A percentile compares a stretch with the other conserved stretches of the same genome.
These are phyloP conservation scores for Cucurbitaria berberidis DNA, from an alignment of 2,329 filamentous ascomycete species.

Conservation along the genomic window DNA sequence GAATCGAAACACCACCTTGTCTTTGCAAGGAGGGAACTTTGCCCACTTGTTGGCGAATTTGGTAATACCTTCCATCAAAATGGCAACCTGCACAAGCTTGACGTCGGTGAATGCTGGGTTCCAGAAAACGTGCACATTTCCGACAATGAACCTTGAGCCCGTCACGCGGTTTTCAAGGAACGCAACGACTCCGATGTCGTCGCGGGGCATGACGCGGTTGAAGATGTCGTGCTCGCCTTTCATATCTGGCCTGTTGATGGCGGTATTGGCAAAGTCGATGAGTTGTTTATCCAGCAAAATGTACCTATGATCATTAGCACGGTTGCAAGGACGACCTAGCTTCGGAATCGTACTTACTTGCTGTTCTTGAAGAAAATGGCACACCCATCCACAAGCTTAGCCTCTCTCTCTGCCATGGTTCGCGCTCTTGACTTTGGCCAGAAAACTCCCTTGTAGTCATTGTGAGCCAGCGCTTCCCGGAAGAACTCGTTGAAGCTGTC, in stretches of 20 bases:
- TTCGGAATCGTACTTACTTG: constrained; percentile 62
- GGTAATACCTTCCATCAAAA: constrained; percentile 89
- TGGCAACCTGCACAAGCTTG: constrained; percentile 94
- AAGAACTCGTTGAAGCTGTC: constrained; percentile 93
- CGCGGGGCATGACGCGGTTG: constrained; percentile 97
- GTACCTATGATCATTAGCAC: constrained; percentile 56
- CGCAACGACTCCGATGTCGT: constrained; percentile 91
- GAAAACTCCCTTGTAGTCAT: constrained; percentile 92
- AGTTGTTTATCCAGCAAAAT: constrained; percentile 92
- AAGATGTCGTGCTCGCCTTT: constrained; percentile 98
- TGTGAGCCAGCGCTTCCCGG: constrained; percentile 80
- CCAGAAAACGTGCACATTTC: constrained; percentile 95
- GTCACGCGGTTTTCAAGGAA: constrained; percentile 93
- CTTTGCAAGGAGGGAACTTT: constrained; percentile 77
- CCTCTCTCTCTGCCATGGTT: constrained; percentile 90
- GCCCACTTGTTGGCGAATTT: constrained; percentile 87
- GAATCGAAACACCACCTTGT: constrained; percentile 68
- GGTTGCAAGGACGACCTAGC: neutral
- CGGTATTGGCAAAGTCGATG: constrained; percentile 88
- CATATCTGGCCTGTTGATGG: constrained; percentile 94
- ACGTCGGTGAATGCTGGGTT: constrained; percentile 90
- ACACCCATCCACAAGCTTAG: constrained; percentile 90
- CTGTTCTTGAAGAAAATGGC: constrained; percentile 95
- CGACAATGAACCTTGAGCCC: constrained; percentile 88
- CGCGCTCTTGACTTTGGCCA: constrained; percentile 89